phyloP scores from a whole-genome alignment of 257 asterid species.

The Ballota nigra region DNA sequence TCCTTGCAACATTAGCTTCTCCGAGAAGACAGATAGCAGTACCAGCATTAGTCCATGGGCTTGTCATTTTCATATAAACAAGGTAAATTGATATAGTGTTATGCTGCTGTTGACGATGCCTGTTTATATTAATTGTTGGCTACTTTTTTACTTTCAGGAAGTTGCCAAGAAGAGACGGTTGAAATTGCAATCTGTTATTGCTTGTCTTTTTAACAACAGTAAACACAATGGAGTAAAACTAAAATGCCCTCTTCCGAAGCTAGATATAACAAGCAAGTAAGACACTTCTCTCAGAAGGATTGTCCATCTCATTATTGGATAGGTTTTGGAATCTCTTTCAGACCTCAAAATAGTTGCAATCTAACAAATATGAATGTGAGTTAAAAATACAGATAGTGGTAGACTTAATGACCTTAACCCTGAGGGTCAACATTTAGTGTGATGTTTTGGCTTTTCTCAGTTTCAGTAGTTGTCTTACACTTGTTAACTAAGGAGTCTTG shows the following conservation, averaged over 20 bases:
- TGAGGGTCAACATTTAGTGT: background rate
- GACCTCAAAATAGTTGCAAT: background rate
- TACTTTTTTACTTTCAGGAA: conserved; percentile 54
- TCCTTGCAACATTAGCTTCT: conserved; percentile 40
- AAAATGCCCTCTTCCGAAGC: conserved; percentile 47
- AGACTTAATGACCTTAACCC: too few species aligned
- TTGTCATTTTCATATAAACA: conserved; percentile 70
- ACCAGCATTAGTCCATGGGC: conserved; percentile 56
- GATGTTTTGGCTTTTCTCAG: conserved; percentile 3
- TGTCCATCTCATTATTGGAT: too few species aligned
- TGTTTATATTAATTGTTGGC: conserved; percentile 15
- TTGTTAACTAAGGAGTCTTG: conserved; percentile 15
- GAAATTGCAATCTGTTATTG: conserved; percentile 46
- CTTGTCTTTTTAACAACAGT: conserved; percentile 55
- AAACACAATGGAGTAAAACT: conserved; percentile 35
- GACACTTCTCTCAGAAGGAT: conserved; percentile 23
- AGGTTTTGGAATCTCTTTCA: background rate
- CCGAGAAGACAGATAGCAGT: conserved; percentile 32
- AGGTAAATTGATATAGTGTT: conserved; percentile 50
- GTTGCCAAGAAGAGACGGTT: conserved; percentile 50
- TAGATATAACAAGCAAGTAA: conserved; percentile 65
- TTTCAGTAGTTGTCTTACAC: background rate
- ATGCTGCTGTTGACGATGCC: background rate
- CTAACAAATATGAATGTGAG: background rate
- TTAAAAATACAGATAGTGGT: conserved; percentile 1